Conservation (phyloP, 495 filamentous ascomycete genomes). For the Aspergillus carlsbadensis region DNA sequence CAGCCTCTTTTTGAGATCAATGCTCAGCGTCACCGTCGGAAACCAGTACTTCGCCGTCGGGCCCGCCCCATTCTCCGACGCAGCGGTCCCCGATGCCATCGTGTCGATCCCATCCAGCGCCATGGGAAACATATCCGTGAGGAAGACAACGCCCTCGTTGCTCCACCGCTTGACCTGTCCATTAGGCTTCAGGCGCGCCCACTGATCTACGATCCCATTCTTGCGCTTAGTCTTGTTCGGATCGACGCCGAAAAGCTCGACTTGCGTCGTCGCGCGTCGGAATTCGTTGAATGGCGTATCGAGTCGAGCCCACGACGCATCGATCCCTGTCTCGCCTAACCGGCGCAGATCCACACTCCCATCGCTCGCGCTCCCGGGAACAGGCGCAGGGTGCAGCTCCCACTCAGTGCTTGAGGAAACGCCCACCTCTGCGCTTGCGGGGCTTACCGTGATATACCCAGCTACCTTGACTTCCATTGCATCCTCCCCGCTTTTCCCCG, state of each 20-base stretch:
- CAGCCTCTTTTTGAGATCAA: conserved; percentile 65
- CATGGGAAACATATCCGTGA: conserved; percentile 64
- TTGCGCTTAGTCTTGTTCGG: conserved; percentile 8
- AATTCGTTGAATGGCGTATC: conserved; percentile 45
- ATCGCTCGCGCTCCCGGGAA: conserved; percentile 28
- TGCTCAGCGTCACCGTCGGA: conserved; percentile 68
- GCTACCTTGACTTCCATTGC: conserved; percentile 56
- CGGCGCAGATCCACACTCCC: conserved; percentile 25
- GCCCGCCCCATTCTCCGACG: conserved; percentile 12
- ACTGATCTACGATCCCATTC: conserved; percentile 61
- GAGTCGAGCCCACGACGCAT: conserved; percentile 31
- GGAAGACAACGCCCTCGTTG: conserved; percentile 54
- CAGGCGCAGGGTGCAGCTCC: conserved; percentile 44
- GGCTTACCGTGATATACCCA: conserved; percentile 67
- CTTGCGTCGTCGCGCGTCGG: conserved; percentile 53
- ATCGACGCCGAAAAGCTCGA: conserved; percentile 56
- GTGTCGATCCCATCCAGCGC: conserved; percentile 48
- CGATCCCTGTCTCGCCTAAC: conserved; percentile 38
- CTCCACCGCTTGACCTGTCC: conserved; percentile 49
- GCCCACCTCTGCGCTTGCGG: conserved; percentile 58
- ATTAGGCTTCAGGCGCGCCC: conserved; percentile 53
- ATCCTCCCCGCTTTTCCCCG: not conserved
- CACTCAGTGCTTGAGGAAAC: conserved; percentile 55
- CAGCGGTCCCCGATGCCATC: conserved; percentile 20
- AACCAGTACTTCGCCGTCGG: conserved; percentile 62